Percentiles rank a stretch among this genome's conserved stretches.
phyloP scores from a whole-genome alignment of 225 moss, liverwort and hornwort species.

The Antitrichia curtipendula region DNA sequence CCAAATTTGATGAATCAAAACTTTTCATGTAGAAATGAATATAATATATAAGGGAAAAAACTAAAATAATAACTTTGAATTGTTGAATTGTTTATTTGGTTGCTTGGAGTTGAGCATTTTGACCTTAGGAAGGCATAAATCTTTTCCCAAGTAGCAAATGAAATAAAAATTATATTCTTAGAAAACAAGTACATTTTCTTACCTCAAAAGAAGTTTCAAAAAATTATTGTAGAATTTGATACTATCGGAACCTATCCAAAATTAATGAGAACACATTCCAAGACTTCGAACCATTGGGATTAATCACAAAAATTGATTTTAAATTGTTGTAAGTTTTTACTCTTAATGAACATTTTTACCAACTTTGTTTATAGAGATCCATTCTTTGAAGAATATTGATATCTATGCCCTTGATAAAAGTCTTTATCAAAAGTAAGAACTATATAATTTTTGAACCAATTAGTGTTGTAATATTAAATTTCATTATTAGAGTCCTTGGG shows the following conservation, averaged over 20 bases:
- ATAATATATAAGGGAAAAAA: no score
- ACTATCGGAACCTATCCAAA: no score
- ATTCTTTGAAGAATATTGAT: neutral
- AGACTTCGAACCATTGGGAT: fast-evolving
- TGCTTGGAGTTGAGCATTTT: no score
- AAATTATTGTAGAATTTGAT: neutral
- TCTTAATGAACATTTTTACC: neutral
- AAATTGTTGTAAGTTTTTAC: neutral
- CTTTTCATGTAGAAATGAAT: no score
- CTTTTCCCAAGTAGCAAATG: fast-evolving
- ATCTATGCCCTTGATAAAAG: neutral
- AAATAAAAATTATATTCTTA: neutral
- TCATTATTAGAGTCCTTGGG: neutral
- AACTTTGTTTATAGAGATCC: neutral
- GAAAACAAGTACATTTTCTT: neutral
- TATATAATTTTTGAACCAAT: neutral
- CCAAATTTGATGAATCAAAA: no score
- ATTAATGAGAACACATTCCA: neutral
- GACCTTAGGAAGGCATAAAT: no score
- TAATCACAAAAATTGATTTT: neutral
- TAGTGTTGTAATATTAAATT: neutral
- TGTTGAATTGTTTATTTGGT: no score
- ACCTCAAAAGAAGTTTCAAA: neutral
- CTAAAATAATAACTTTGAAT: no score
- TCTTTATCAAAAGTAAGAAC: neutral